Conservation (phyloP, 169 alveolate genomes). For the Fabrea salina region DNA sequence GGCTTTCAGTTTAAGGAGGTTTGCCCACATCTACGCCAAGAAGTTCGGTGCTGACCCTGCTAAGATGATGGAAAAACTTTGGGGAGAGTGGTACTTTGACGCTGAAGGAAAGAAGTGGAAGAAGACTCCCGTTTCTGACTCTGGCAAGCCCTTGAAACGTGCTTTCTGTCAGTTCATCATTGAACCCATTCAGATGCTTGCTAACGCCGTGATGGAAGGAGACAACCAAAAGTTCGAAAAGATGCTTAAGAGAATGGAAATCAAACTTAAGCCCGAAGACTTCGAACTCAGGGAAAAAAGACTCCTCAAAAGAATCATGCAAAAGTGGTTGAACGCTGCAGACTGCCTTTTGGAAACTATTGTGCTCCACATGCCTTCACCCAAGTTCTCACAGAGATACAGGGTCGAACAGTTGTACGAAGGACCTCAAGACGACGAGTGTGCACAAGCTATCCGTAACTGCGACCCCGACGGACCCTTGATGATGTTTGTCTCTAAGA, state of each 20-base stretch:
- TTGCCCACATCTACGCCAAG: constrained; percentile 47
- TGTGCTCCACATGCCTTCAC: constrained; percentile 98
- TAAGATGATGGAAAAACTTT: constrained; percentile 42
- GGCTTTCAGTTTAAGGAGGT: constrained; percentile 47
- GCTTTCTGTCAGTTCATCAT: constrained; percentile 54
- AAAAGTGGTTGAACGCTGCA: constrained; percentile 99
- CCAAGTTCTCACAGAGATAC: constrained; percentile 96
- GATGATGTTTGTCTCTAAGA: constrained; percentile 98
- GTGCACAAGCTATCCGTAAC: constrained; percentile 94
- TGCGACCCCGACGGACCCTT: constrained; percentile 99
- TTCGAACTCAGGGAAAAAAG: constrained; percentile 39
- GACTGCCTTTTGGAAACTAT: constrained; percentile 98
- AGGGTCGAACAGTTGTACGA: constrained; percentile 97
- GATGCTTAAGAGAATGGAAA: constrained; percentile 34
- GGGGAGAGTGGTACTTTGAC: constrained; percentile 69
- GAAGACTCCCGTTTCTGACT: constrained; percentile 34
- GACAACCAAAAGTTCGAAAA: constrained; percentile 39
- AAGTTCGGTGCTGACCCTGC: constrained; percentile 40
- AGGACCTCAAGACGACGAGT: constrained; percentile 99
- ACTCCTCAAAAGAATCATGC: constrained; percentile 95
- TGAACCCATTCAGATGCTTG: constrained; percentile 56
- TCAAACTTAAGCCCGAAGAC: constrained; percentile 44
- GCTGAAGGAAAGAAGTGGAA: constrained; percentile 50
- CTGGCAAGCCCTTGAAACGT: constrained; percentile 44
- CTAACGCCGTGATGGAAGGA: constrained; percentile 39